A percentile compares a stretch with the other conserved stretches of the same genome.
Evolutionary conservation across 495 filamentous ascomycete genomes (phyloP).

Genomic region (Lichina pygmaea): DNA sequence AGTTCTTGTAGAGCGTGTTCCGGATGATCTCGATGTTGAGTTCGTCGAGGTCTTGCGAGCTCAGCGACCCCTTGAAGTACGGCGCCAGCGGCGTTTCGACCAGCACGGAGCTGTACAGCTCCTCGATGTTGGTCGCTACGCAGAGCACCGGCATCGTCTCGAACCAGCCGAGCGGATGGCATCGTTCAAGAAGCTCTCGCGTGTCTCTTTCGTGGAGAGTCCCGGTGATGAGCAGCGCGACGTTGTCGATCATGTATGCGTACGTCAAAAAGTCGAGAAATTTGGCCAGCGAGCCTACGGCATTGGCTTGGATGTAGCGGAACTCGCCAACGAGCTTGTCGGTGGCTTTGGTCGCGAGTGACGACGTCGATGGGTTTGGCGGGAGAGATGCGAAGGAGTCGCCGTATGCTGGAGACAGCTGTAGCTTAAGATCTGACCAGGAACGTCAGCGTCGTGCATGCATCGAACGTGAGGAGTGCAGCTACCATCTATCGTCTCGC

Average conservation of each 20-base stretch:
- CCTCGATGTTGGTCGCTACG: slow-evolving; percentile 92
- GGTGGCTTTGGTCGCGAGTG: slow-evolving; percentile 79
- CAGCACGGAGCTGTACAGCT: slow-evolving; percentile 91
- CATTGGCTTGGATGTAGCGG: slow-evolving; percentile 78
- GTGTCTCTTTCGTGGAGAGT: slow-evolving; percentile 96
- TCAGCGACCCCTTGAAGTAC: slow-evolving; percentile 90
- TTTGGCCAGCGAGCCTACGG: slow-evolving; percentile 65
- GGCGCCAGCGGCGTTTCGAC: slow-evolving; percentile 88
- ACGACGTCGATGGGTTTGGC: slow-evolving; percentile 88
- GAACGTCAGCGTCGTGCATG: too few relatives aligned
- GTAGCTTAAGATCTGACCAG: slow-evolving; percentile 70
- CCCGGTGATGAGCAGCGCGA: slow-evolving; percentile 91
- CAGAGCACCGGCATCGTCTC: slow-evolving; percentile 96
- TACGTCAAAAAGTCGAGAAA: slow-evolving; percentile 97
- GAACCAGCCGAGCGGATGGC: slow-evolving; percentile 95
- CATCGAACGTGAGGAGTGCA: too few relatives aligned
- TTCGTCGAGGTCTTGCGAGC: slow-evolving; percentile 90
- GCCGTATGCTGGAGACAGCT: slow-evolving; percentile 87
- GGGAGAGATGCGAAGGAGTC: slow-evolving; percentile 89
- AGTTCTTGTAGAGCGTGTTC: slow-evolving; percentile 98
- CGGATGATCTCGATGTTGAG: slow-evolving; percentile 98
- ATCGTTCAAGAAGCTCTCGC: slow-evolving; percentile 77
- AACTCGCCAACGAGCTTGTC: slow-evolving; percentile 97
- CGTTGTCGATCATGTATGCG: slow-evolving; percentile 99
- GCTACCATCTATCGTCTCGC: slow-evolving; percentile 91